Evolutionary conservation across 176 grass and related monocot genomes (phyloP), one percentile per base, ranked within the genome.

Genomic region (Eragrostis nindensis): DNA sequence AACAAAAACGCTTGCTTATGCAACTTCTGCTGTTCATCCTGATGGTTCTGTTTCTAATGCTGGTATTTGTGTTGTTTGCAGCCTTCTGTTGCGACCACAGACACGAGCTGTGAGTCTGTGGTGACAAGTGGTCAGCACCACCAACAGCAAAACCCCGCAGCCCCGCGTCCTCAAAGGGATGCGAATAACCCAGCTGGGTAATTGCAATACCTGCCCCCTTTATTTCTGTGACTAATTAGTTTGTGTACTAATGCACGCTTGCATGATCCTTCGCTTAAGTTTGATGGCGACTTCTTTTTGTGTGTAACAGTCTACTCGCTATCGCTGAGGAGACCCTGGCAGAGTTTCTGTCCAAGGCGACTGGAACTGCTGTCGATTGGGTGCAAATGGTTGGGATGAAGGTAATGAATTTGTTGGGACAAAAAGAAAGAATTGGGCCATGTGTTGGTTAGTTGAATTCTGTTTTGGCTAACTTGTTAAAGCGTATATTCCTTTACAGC

Each of bases 331-430:
- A 99, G 93, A 96, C 93, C 80, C 64, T 99, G 93, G 91, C 93
- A 80, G 97, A 99, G 83, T 99, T 99, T 89, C 82, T 96, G 55
- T 96, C 97, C 29, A 99, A 99, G 77, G 97, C 97, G 70, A 96
- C 97, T 3, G 97, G 97, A 52, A 99, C 97, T 76, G 97, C 93
- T 84, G 87, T 99, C 24, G 85, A 99, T 88, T 99, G 93, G 97
- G 97, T 99, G 88, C 97, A 99, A 81, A 95, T 99, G 89, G 93
- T 96, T 94, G 97, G 97, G 87, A 99, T 99, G 97, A 99, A 99
- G 96, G 96, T 99, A 82, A 56, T 67, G 0, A 11, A 41, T 32
- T 66, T 77, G 11, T 85, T 39, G 8, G 6, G 2, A 56, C 63
- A 42, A n/a, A 71, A 71, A 49, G 57, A 54, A 70, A 29, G 21